Evolutionary conservation across 768 basidiomycete genomes (phyloP).

Genomic region (Agrocybe praecox): DNA sequence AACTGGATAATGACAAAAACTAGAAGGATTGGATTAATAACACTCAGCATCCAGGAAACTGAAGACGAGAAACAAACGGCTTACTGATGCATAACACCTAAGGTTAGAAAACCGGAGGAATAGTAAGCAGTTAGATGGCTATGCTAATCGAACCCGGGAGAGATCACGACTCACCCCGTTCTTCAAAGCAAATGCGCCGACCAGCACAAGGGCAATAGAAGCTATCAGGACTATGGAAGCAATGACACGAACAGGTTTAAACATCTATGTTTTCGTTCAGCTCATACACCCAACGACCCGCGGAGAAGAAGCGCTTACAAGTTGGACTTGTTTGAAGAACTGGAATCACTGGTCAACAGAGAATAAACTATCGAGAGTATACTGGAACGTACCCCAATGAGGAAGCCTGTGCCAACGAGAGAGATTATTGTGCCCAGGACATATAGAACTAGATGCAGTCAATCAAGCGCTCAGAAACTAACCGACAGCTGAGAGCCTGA

Average conservation of each 20-base stretch:
- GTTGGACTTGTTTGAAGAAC: slow-evolving; percentile 82
- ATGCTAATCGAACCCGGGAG: background rate
- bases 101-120: background rate
- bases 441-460: slow-evolving; percentile 64
- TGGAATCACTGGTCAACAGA: slow-evolving; percentile 26
- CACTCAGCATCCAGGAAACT: background rate
- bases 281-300: background rate
- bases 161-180: slow-evolving; percentile 54
- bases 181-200: slow-evolving; percentile 78
- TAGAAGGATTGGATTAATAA: slow-evolving; percentile 25
- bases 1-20: slow-evolving; percentile 93
- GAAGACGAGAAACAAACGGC: slow-evolving; percentile 18
- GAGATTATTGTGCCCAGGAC: slow-evolving; percentile 80
- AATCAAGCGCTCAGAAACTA: slow-evolving; percentile 2
- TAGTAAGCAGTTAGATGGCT: background rate
- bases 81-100: slow-evolving; percentile 73
- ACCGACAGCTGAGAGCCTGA: background rate
- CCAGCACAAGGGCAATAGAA: slow-evolving; percentile 81
- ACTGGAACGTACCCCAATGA: slow-evolving; percentile 72
- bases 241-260: slow-evolving; percentile 87
- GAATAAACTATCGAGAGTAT: background rate
- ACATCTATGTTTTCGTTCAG: slow-evolving; percentile 62
- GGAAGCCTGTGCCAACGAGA: slow-evolving; percentile 86
- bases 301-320: slow-evolving; percentile 45
- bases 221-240: slow-evolving; percentile 80